phyloP scores from a whole-genome alignment of 2,329 filamentous ascomycete genomes.

The Cytospora piceae region DNA sequence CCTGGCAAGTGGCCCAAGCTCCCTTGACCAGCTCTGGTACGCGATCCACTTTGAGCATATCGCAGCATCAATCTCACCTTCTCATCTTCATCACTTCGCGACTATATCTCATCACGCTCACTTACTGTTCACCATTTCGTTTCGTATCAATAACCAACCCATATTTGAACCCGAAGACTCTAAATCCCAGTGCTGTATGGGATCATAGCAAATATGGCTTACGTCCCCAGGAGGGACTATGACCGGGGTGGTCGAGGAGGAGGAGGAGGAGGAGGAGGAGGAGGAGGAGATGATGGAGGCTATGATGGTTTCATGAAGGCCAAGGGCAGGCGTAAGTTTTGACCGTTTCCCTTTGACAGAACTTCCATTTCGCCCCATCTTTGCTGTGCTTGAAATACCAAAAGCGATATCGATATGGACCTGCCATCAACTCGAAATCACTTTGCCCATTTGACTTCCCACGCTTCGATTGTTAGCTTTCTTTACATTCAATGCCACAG shows the following conservation, averaged over 20 bases:
- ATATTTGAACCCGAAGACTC: background rate
- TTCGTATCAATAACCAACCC: background rate
- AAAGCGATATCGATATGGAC: background rate
- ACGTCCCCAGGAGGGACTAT: conserved; percentile 57
- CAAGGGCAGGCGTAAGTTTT: conserved; percentile 55
- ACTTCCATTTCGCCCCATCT: background rate
- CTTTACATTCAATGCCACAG: too few relatives aligned
- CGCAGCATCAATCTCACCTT: background rate
- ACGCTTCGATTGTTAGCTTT: background rate
- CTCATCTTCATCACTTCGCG: background rate
- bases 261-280: conserved; percentile 31
- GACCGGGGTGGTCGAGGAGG: conserved; percentile 36
- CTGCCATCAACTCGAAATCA: background rate
- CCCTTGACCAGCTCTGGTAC: background rate
- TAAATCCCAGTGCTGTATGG: conserved; percentile 17
- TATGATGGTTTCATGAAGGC: conserved; percentile 42
- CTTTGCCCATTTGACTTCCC: background rate
- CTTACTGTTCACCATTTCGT: background rate
- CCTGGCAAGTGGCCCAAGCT: background rate
- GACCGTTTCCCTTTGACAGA: background rate
- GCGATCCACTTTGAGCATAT: conserved; percentile 4
- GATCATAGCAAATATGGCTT: conserved; percentile 49
- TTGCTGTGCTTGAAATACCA: too few relatives aligned
- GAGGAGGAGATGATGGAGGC: conserved; percentile 27
- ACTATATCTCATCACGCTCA: background rate